Evolutionary conservation across 2,329 filamentous ascomycete genomes (phyloP).

Genomic region (Moelleriella libera): DNA sequence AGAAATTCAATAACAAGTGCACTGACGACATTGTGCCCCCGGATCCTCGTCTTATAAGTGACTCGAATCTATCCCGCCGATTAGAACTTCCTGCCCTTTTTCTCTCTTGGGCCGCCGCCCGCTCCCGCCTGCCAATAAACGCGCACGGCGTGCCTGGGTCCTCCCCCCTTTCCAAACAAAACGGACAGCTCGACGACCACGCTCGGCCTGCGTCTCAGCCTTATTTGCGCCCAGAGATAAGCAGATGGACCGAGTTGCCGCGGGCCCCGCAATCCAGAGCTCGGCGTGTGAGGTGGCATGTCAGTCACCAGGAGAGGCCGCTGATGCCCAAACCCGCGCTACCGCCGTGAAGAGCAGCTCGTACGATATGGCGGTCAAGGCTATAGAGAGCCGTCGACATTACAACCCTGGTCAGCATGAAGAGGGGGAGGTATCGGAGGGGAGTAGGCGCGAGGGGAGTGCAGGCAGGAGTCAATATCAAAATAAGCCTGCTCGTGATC

Average conservation of each 20-base stretch:
- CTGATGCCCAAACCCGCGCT: conserved; percentile 1
- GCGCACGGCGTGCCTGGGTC: no score
- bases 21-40: no score
- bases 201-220: no score
- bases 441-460: neutral
- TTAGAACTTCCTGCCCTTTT: neutral
- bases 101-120: neutral
- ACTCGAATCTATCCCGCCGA: neutral
- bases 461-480: no score
- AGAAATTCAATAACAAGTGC: no score
- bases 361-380: neutral
- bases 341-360: neutral
- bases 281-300: conserved; percentile 1
- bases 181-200: no score
- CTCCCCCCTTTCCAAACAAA: no score
- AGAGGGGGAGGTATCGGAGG: neutral
- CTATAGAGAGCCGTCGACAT: neutral
- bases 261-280: neutral
- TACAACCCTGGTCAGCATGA: no score
- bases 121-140: no score
- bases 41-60: neutral
- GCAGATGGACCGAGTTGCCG: conserved; percentile 1
- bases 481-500: neutral
- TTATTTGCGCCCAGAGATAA: neutral
- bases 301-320: neutral